Evolutionary conservation across 306 rosid genomes (phyloP), one percentile per base, ranked within the genome.

Genomic region (Vachellia collinsii): DNA sequence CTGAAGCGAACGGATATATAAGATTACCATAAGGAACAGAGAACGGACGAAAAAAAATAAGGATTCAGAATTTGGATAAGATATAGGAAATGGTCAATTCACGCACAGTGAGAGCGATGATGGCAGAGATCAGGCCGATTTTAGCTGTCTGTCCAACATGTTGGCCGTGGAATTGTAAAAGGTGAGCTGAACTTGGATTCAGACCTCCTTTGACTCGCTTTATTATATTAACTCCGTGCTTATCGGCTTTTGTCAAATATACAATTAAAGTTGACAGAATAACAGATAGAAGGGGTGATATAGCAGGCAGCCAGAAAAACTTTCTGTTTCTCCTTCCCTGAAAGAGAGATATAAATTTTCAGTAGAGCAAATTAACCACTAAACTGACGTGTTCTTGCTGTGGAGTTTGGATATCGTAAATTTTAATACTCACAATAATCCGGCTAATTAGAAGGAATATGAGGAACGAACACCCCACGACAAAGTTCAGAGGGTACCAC

Each of bases 241-340:
- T 88, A 53, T 92, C 97, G 74, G 94, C 97, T 88, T 80, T 84
- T 37, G 93, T 83, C 61, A 91, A 61, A 76, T 83, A 94, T 63
- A 92, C 97, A 50, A 94, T 91, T 41, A 91, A 79, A 59, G 99
- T 93, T 61, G 99, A 90, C 70, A 94, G 76, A 41, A 93, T 44
- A 64, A 94, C 97, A 36, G 97, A 91, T 67, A 89, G 11, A 41
- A 93, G 92, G 23, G 99, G 99, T 79, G 94, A 90, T 74, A 89
- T 83, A 9, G 97, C 92, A 8, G 97, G 91, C 65, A 94, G 76
- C 97, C 97, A 94, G 83, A 91, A 94, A 20, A 91, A 88, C 73
- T 90, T 94, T 70, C 78, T 94, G 85, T 93, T 90, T 78, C 89
- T 80, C 72, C 90, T 91, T 0, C 99, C 97, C 99, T 94, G 92